Percentiles rank a stretch among this genome's conserved stretches.
These are phyloP conservation scores for Vitis hybrid DNA, from an alignment of 177 flowering plant genomes.

Conservation along the genomic window DNA sequence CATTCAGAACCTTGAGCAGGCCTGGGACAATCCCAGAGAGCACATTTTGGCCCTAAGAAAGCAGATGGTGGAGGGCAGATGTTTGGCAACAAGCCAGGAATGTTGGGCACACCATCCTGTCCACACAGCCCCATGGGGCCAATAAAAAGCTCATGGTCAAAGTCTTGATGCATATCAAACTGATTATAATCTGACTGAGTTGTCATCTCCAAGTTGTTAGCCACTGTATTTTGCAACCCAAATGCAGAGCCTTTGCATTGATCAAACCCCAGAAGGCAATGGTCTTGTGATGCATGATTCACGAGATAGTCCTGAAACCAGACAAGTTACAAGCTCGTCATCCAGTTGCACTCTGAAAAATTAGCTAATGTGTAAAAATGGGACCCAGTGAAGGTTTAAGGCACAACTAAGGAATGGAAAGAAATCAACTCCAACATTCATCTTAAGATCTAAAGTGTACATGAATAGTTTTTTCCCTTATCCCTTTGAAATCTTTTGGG, in stretches of 20 bases:
- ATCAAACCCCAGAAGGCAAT: conserved; percentile 37
- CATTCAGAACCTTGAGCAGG: conserved; percentile 86
- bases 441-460: no score
- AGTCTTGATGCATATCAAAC: conserved; percentile 11
- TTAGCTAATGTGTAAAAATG: no score
- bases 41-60: conserved; percentile 95
- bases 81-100: conserved; percentile 48
- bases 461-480: no score
- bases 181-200: conserved; percentile 17
- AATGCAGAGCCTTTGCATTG: conserved; percentile 34
- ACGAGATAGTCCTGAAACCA: conserved; percentile 41
- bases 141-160: conserved; percentile 5
- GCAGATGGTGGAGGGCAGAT: conserved; percentile 89
- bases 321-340: conserved; percentile 3
- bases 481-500: no score
- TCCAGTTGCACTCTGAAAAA: neutral
- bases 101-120: conserved; percentile 43
- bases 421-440: no score
- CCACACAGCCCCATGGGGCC: conserved; percentile 28
- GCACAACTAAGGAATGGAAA: no score
- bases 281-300: conserved; percentile 33
- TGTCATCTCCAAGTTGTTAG: conserved; percentile 24
- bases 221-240: conserved; percentile 23
- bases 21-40: conserved; percentile 98
- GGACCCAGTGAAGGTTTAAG: no score